Evolutionary conservation across 371 early-diverging fungal species (phyloP).

Genomic region (Lichtheimia corymbifera): DNA sequence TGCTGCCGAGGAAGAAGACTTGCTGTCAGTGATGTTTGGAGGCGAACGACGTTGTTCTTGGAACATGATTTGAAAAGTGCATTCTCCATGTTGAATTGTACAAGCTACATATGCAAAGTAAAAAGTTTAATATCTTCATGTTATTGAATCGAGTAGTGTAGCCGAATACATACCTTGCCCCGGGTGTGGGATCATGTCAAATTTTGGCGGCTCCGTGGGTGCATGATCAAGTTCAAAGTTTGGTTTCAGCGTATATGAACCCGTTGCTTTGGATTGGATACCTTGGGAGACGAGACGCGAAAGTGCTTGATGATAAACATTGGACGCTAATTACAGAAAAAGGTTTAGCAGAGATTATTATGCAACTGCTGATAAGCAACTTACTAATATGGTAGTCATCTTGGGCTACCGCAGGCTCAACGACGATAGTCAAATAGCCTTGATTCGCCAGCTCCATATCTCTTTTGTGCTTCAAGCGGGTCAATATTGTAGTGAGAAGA

Average conservation of each 20-base stretch:
- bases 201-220: constrained; percentile 30
- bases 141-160: not conserved
- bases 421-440: constrained; percentile 15
- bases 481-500: not conserved
- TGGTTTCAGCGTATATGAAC: constrained; percentile 26
- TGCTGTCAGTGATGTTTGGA: too few relatives aligned
- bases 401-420: constrained; percentile 19
- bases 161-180: constrained; percentile 31
- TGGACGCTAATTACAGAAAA: constrained; percentile 15
- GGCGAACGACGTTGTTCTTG: not conserved
- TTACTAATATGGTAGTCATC: constrained; percentile 25
- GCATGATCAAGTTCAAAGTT: constrained; percentile 22
- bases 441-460: not conserved
- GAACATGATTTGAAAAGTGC: constrained; percentile 11
- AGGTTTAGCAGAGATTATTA: too few relatives aligned
- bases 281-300: constrained; percentile 25
- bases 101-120: not conserved
- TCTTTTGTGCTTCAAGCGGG: not conserved
- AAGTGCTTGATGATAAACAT: constrained; percentile 34
- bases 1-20: too few relatives aligned
- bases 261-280: constrained; percentile 18
- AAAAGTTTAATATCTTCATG: too few relatives aligned
- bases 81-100: constrained; percentile 12
- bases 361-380: not conserved
- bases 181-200: constrained; percentile 32